Evolutionary conservation across 148 eudicot species (phyloP).

Genomic region (Pouteria glomerata): DNA sequence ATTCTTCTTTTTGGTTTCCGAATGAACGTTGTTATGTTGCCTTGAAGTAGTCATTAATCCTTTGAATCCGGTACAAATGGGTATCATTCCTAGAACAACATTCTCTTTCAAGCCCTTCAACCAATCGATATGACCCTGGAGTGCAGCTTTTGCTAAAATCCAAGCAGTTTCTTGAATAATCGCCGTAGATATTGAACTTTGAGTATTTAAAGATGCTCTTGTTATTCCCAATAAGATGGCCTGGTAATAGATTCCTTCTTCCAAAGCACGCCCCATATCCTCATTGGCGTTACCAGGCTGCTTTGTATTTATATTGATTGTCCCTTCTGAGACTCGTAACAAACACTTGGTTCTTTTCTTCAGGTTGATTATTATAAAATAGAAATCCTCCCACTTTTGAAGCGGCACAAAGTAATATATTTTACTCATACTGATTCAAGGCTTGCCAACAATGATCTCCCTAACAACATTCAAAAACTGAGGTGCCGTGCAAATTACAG

Average conservation of each 20-base stretch:
- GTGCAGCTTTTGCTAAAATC: not conserved
- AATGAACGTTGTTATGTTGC: too few species aligned
- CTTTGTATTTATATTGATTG: too few species aligned
- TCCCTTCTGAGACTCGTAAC: too few species aligned
- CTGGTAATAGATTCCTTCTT: not conserved
- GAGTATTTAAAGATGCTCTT: not conserved
- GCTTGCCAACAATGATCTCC: conserved; percentile 77
- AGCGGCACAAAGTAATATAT: conserved; percentile 87
- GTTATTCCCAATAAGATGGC: not conserved
- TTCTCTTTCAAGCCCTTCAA: not conserved
- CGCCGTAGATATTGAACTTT: not conserved
- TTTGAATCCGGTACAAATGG: not conserved
- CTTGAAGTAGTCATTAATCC: too few species aligned
- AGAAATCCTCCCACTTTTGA: conserved; percentile 81
- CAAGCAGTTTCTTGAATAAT: not conserved
- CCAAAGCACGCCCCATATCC: too few species aligned
- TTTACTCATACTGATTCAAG: conserved; percentile 95
- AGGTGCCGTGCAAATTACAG: conserved; percentile 88
- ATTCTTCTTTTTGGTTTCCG: too few species aligned
- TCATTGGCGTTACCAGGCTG: too few species aligned
- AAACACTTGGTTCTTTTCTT: conserved; percentile 12
- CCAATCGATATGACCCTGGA: not conserved
- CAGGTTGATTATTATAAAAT: conserved; percentile 85
- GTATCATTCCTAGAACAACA: not conserved
- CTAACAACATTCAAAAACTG: conserved; percentile 70